These are phyloP conservation scores for Macadamia integrifolia DNA, from an alignment of 164 flowering plant species.

Conservation along the genomic window DNA sequence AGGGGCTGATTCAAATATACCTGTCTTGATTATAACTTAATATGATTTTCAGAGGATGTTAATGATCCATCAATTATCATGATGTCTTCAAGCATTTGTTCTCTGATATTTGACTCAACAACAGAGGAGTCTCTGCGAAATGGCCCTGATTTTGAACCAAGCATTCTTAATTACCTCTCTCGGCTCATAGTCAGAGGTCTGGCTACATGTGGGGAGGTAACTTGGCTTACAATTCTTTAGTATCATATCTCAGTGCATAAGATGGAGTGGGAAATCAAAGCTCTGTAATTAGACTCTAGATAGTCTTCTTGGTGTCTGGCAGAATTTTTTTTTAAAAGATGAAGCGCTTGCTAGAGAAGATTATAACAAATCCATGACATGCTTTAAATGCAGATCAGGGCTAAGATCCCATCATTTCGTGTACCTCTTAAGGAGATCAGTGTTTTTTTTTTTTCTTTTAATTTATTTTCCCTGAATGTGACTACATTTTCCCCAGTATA, in stretches of 20 bases:
- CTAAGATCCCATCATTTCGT: too few species aligned
- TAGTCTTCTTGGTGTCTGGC: too few species aligned
- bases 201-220: conserved; percentile 48
- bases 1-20: background rate
- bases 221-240: background rate
- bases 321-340: too few species aligned
- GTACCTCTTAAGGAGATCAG: too few species aligned
- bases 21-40: conserved; percentile 2
- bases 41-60: conserved; percentile 32
- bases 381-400: too few species aligned
- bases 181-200: conserved; percentile 61
- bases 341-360: too few species aligned
- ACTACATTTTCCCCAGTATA: too few species aligned
- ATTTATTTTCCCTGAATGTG: too few species aligned
- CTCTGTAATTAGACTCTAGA: too few species aligned
- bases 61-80: conserved; percentile 48
- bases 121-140: conserved; percentile 67
- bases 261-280: background rate
- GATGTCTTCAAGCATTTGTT: conserved; percentile 83
- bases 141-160: conserved; percentile 37
- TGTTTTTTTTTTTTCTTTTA: too few species aligned
- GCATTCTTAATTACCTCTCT: conserved; percentile 33
- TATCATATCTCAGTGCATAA: background rate
- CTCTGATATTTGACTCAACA: conserved; percentile 60
- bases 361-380: too few species aligned